Evolutionary conservation across 208 protist genomes (phyloP), one percentile per base, ranked within the genome.

Genomic region (Wallacemonas sp.): DNA sequence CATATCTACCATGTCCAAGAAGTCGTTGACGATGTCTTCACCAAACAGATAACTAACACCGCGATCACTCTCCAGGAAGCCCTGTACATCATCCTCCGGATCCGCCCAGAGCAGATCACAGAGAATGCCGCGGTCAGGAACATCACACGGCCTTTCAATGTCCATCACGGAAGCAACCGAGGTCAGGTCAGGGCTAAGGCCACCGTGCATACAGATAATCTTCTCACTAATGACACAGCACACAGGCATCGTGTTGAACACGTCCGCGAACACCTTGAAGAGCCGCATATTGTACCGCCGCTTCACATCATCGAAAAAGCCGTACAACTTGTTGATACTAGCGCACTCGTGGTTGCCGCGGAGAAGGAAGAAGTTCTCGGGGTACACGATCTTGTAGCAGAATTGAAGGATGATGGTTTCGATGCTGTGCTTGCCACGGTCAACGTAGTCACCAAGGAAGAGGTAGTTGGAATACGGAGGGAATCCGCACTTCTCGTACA

Each of bases 91-190:
- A 44, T 91, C 82, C 42, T 99, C 97, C 15, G 98, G 98, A 73
- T 99, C 98, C 6, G 95, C 88, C 98, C 98, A 99, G 15, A 99
- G 79, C 27, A 99, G 72, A 71, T 99, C 98, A 82, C 98, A 99
- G 0, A 99, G 66, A 21, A 99, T 78, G n/a, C 98, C 94, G 28
- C 69, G 87, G 75, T 99, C 98, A 11, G 98, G 98, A 4, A 99
- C 93, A 67, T 98, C 96, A 12, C 92, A 98, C 33, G 98, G 98
- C 17, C 98, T 75, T 17, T 86, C 62, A 42, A 99, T 90, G 38
- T 88, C 82, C 24, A 79, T 68, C 39, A 99, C 90, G 59, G 98
- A 83, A 15, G 97, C 79, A 55, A 99, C 75, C 12, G 72, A 74
- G 14, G 94, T 81, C 3, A 99, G 73, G 61, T 99, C 91, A 21